Evolutionary conservation across 2,329 filamentous ascomycete genomes (phyloP).

Genomic region (Myriosclerotinia curreyana): DNA sequence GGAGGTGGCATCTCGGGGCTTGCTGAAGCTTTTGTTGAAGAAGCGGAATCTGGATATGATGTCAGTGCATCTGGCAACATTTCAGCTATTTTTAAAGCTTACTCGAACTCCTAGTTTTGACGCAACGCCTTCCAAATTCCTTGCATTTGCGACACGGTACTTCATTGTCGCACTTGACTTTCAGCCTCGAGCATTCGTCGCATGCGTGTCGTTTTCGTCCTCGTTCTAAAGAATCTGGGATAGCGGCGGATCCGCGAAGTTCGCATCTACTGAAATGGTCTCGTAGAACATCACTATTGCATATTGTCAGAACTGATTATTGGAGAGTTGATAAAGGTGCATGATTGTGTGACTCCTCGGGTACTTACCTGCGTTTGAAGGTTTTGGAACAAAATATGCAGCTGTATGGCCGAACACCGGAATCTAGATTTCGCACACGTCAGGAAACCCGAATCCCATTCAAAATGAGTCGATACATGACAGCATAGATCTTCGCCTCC

Average conservation of each 20-base stretch:
- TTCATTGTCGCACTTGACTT: conserved; percentile 40
- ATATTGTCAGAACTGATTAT: not conserved
- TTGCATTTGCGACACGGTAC: conserved; percentile 38
- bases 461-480: not conserved
- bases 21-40: conserved; percentile 25
- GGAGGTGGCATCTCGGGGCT: conserved; percentile 29
- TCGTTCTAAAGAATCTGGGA: conserved; percentile 37
- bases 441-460: not conserved
- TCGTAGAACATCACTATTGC: conserved; percentile 37
- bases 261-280: conserved; percentile 40
- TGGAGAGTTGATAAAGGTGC: not conserved
- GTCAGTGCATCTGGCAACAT: conserved; percentile 18
- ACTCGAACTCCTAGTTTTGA: conserved; percentile 34
- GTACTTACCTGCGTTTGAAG: conserved; percentile 39
- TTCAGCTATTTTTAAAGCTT: not conserved
- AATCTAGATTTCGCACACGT: conserved; percentile 33
- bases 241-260: conserved; percentile 34
- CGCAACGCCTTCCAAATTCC: conserved; percentile 38
- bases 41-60: conserved; percentile 9
- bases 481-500: not conserved
- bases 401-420: conserved; percentile 36
- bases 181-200: conserved; percentile 39
- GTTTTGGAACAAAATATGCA: conserved; percentile 40
- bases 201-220: conserved; percentile 40
- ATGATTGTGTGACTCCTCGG: not conserved